Percentiles rank a stretch among this genome's conserved stretches.
Conservation (phyloP, 2,329 filamentous ascomycete genomes). For the Apiospora pterosperma region DNA sequence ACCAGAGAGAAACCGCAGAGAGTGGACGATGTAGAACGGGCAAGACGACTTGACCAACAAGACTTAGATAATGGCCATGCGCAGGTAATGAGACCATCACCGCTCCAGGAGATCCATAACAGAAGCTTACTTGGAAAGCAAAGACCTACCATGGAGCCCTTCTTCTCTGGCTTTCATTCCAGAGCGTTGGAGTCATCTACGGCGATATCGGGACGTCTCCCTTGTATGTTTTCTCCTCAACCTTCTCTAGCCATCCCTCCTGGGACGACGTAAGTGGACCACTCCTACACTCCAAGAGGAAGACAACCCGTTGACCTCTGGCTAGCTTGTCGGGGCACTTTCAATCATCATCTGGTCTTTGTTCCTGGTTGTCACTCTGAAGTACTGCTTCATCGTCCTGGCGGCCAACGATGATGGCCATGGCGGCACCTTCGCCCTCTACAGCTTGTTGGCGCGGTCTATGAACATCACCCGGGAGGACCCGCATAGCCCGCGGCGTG, state of each 20-base stretch:
- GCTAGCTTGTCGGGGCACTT: constrained; percentile 51
- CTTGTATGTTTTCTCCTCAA: constrained; percentile 67
- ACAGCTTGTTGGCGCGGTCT: constrained; percentile 56
- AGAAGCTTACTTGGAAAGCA: background rate
- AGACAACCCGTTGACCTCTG: background rate
- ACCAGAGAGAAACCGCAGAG: background rate
- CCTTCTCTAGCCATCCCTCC: constrained; percentile 51
- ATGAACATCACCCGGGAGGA: constrained; percentile 56
- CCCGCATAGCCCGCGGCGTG: constrained; percentile 48
- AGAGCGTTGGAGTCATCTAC: constrained; percentile 62
- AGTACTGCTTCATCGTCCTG: constrained; percentile 62
- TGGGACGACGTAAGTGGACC: constrained; percentile 38
- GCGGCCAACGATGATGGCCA: constrained; percentile 64
- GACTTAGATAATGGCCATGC: background rate
- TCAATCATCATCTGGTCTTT: constrained; percentile 66
- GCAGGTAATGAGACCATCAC: background rate
- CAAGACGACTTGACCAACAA: background rate
- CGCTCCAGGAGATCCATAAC: background rate
- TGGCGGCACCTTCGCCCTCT: constrained; percentile 64
- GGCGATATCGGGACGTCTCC: constrained; percentile 59
- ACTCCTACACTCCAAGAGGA: background rate
- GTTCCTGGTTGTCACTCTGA: constrained; percentile 62
- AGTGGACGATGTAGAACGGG: background rate
- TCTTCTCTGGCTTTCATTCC: constrained; percentile 48
- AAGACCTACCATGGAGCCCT: constrained; percentile 6